These are phyloP conservation scores for Tephrocybe sp. DNA, from an alignment of 768 basidiomycete species.

Conservation along the genomic window DNA sequence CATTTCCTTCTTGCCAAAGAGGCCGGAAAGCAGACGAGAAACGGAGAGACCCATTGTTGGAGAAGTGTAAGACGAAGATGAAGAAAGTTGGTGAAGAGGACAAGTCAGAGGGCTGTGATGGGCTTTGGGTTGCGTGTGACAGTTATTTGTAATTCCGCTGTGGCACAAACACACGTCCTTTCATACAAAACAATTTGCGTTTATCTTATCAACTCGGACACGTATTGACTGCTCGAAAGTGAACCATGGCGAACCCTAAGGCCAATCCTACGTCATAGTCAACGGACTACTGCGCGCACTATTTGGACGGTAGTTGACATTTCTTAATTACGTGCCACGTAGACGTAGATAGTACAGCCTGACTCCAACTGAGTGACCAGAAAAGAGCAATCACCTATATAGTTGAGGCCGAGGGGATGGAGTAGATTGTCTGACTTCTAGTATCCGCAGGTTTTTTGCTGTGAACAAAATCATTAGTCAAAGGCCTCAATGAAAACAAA, in stretches of 20 bases:
- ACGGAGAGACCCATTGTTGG: slow-evolving; percentile 76
- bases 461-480: too few relatives aligned
- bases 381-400: too few relatives aligned
- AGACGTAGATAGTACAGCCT: too few relatives aligned
- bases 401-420: neutral
- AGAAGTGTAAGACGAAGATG: slow-evolving; percentile 31
- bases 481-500: neutral
- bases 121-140: slow-evolving; percentile 39
- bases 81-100: slow-evolving; percentile 31
- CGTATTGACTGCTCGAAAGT: neutral
- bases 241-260: neutral
- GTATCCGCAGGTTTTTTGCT: too few relatives aligned
- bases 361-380: too few relatives aligned
- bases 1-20: slow-evolving; percentile 99
- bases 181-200: neutral
- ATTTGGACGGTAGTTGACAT: too few relatives aligned
- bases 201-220: slow-evolving; percentile 12
- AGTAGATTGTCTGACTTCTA: too few relatives aligned
- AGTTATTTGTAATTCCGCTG: slow-evolving; percentile 45
- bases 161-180: slow-evolving; percentile 20
- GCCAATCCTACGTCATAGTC: too few relatives aligned
- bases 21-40: slow-evolving; percentile 72
- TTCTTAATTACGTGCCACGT: too few relatives aligned
- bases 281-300: too few relatives aligned
- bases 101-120: slow-evolving; percentile 24